Conservation (phyloP, 1,139 yeast genomes). For the Scheffersomyces segobiensis region DNA sequence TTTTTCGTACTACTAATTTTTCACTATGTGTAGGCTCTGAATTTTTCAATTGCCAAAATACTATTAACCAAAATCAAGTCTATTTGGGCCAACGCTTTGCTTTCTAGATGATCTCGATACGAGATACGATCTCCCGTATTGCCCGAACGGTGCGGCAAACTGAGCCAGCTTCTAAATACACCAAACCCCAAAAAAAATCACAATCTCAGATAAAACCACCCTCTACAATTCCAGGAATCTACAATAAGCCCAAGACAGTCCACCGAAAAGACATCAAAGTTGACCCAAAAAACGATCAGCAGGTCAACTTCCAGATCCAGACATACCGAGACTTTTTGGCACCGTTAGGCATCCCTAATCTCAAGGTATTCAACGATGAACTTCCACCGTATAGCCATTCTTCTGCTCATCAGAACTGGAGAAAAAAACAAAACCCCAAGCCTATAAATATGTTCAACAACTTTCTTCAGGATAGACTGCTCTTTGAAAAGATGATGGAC, state of each 20-base stretch:
- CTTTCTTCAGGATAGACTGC: slow-evolving; percentile 28
- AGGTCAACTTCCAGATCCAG: slow-evolving; percentile 18
- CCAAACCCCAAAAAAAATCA: neutral
- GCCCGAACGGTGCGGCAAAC: slow-evolving; percentile 22
- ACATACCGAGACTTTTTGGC: slow-evolving; percentile 35
- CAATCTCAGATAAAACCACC: neutral
- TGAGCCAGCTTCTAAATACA: slow-evolving; percentile 11
- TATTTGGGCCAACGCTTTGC: neutral
- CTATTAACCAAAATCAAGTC: neutral
- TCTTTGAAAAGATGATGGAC: slow-evolving; percentile 34
- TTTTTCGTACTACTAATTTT: neutral
- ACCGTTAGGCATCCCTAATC: slow-evolving; percentile 36
- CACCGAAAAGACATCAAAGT: slow-evolving; percentile 10
- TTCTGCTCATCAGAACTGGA: slow-evolving; percentile 31
- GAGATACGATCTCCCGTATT: slow-evolving; percentile 24
- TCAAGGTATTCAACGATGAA: slow-evolving; percentile 31
- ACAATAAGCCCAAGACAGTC: slow-evolving; percentile 6
- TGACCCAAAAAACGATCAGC: slow-evolving; percentile 6
- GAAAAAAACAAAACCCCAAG: slow-evolving; percentile 14
- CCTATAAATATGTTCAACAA: slow-evolving; percentile 12
- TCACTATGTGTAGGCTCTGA: neutral
- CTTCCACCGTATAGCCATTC: slow-evolving; percentile 21
- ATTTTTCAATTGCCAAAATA: neutral
- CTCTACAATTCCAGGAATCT: neutral
- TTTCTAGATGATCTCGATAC: slow-evolving; percentile 17